Base-by-base conservation (phyloP, 2,329 filamentous ascomycete genomes). In the Orbilia javanica region DNA sequence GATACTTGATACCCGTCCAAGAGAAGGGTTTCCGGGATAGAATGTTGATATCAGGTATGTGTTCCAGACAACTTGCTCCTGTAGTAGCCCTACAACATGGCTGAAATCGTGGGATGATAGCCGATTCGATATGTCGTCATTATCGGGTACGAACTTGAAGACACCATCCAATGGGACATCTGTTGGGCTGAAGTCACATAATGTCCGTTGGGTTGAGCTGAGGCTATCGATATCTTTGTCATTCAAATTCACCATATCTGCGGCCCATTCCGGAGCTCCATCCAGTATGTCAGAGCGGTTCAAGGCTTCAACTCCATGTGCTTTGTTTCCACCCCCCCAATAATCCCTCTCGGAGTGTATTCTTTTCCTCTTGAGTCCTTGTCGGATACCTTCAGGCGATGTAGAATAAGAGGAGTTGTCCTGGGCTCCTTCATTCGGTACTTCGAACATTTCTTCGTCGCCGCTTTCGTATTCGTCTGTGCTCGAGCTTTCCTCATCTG, bases 1-100 rank as follows among this genome's bases (percentile, higher is more conserved):
- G 20, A 77, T 46, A 53, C 66, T 70, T 15, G 73, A 77, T 46
- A 77, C 46, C 10, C 66, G 66, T 7, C 65, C 73, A 29, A 44
- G 36, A 22, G 65, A 70, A 29, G 73, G 36, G 29, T 39, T 60
- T 18, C 50, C 50, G 3, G 66, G 73, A 15, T 27, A 66, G 27
- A 77, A 66, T 5, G n/a, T 44, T 2, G 65, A 70, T 50, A 77
- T 66, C n/a, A 77, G 25, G 22, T 77, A 77, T n/a, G 73, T 77
- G 42, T 77, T 77, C 73, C 73, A 77, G 29, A 77, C 66, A 0
- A 77, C 60, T 20, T 77, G 73, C 31, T 77, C 73, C n/a, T 77
- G 73, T 36, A 77, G 20, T 27, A 77, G 8, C 15, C 29, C 36
- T 31, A 77, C 62, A 27, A 77, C 65, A 52, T 77, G 66, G 34